Evolutionary conservation across 106 monocot genomes (phyloP).

Genomic region (Alisma plantagoaquatica): DNA sequence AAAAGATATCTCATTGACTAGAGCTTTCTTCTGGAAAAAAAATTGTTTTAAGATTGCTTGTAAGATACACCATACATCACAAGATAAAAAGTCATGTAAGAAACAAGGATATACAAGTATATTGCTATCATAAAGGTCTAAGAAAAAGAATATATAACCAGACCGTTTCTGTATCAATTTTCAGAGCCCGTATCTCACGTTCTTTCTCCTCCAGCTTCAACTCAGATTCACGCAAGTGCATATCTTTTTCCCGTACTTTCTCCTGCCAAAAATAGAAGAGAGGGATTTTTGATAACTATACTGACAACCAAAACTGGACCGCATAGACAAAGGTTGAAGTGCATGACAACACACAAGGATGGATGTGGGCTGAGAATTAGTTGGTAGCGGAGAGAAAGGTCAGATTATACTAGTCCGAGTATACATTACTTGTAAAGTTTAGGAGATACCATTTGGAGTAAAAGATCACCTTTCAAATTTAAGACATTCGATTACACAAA

Average conservation of each 20-base stretch:
- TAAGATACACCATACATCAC: not conserved
- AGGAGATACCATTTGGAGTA: not conserved
- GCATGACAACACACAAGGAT: not conserved
- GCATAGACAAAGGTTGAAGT: too few relatives aligned
- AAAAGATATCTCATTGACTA: not conserved
- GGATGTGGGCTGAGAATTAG: not conserved
- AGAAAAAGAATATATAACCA: conserved; percentile 14
- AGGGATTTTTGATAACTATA: too few relatives aligned
- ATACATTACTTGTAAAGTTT: not conserved
- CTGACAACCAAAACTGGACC: too few relatives aligned
- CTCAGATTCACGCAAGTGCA: conserved; percentile 51
- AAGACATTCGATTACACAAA: too few relatives aligned
- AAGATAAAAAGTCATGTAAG: conserved; percentile 4
- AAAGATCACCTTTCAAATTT: too few relatives aligned
- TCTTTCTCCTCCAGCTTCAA: conserved; percentile 74
- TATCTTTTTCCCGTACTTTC: conserved; percentile 70
- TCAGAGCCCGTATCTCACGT: conserved; percentile 61
- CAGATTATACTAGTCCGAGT: not conserved
- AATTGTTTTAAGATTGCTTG: not conserved
- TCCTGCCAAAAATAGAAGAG: conserved; percentile 40
- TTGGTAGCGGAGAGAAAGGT: not conserved
- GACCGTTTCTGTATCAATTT: conserved; percentile 88
- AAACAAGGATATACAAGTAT: not conserved
- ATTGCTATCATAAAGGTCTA: not conserved
- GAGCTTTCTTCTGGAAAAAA: not conserved